phyloP scores from a whole-genome alignment of 2,329 filamentous ascomycete species.

The Lasiodiplodia sp. region DNA sequence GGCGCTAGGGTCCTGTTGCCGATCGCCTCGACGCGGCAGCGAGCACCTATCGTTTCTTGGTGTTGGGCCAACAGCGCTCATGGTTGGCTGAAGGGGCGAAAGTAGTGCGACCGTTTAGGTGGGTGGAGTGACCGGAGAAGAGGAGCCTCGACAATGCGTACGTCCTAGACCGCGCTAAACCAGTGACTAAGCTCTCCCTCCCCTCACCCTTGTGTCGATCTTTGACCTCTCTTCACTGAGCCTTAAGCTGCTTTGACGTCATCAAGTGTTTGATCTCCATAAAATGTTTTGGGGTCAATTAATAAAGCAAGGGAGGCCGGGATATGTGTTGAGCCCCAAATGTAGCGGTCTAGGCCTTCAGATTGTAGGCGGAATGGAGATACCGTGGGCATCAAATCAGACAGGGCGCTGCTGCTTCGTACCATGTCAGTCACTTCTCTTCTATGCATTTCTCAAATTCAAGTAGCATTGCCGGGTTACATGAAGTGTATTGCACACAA shows the following conservation, averaged over 20 bases:
- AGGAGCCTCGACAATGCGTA: neutral
- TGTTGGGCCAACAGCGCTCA: neutral
- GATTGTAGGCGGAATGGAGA: no score
- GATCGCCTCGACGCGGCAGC: conserved; percentile 3
- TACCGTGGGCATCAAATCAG: no score
- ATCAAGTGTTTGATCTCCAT: neutral
- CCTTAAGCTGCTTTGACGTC: neutral
- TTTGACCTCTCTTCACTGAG: neutral
- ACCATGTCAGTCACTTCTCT: no score
- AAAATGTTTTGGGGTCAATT: neutral
- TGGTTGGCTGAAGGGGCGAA: neutral
- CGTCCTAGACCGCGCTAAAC: neutral
- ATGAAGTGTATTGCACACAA: no score
- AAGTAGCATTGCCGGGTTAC: no score
- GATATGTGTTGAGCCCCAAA: no score
- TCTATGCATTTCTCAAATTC: no score
- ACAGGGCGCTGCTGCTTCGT: no score
- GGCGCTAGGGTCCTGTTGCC: neutral
- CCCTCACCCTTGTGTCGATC: conserved; percentile 8
- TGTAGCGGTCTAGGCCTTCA: no score
- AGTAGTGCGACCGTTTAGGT: neutral
- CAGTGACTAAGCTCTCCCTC: neutral
- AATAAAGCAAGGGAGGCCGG: no score
- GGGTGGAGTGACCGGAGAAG: neutral
- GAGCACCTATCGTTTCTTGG: neutral